phyloP scores from a whole-genome alignment of 768 basidiomycete genomes.

The Xerocomus spinulosus region DNA sequence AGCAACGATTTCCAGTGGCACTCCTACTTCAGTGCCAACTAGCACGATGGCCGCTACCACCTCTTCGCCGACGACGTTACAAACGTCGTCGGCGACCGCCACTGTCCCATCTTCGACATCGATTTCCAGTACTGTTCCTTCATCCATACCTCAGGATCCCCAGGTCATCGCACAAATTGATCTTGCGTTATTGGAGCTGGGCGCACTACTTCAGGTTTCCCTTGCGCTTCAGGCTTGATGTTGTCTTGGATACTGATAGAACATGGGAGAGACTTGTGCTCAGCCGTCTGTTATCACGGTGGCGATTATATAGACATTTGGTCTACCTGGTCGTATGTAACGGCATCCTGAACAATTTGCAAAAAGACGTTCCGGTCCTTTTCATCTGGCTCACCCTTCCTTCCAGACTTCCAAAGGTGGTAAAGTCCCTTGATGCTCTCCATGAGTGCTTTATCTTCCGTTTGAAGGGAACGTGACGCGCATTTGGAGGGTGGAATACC shows the following conservation, averaged over 20 bases:
- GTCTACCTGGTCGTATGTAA: constrained; percentile 14
- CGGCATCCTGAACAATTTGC: constrained; percentile 31
- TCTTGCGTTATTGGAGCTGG: constrained; percentile 24
- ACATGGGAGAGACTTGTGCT: neutral
- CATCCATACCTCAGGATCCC: constrained; percentile 17
- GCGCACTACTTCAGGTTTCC: constrained; percentile 17
- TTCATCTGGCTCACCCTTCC: constrained; percentile 16
- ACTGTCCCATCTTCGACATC: constrained; percentile 8
- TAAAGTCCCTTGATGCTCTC: constrained; percentile 55
- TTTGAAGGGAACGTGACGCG: neutral
- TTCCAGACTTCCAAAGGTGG: constrained; percentile 51
- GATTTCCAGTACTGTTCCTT: constrained; percentile 4
- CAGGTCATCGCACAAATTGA: constrained; percentile 22
- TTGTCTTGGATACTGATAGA: neutral
- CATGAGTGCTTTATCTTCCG: constrained; percentile 41
- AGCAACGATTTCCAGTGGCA: constrained; percentile 18
- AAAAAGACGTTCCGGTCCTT: constrained; percentile 30
- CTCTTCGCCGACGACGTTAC: constrained; percentile 8
- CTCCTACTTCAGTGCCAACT: constrained; percentile 17
- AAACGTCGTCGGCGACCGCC: constrained; percentile 9
- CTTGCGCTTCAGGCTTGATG: constrained; percentile 3
- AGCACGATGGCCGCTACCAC: constrained; percentile 14
- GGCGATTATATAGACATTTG: neutral
- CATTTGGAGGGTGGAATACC: constrained; percentile 6
- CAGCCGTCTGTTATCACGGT: neutral